These are phyloP conservation scores for Fusarium sp. DNA, from an alignment of 2,329 filamentous ascomycete genomes.

Conservation along the genomic window DNA sequence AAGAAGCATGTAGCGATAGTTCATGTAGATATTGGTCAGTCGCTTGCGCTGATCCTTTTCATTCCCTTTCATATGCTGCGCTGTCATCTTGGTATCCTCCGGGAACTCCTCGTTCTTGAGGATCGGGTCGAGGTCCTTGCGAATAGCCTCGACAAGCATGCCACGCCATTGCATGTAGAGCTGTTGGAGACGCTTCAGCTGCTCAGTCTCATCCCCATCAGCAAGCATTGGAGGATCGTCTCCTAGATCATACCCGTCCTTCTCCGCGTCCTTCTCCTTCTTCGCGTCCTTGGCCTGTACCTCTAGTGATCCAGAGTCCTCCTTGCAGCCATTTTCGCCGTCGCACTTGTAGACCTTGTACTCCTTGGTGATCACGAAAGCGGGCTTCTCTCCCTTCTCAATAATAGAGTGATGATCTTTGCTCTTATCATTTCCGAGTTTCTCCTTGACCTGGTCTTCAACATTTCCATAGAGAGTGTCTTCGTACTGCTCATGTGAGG, in stretches of 20 bases:
- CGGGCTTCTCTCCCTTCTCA: background rate
- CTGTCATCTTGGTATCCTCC: background rate
- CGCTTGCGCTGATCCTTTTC: slow-evolving; percentile 7
- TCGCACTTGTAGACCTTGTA: slow-evolving; percentile 2
- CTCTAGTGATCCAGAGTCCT: background rate
- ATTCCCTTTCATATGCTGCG: background rate
- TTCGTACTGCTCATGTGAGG: background rate
- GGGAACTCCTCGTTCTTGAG: slow-evolving; percentile 1
- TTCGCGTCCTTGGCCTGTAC: background rate
- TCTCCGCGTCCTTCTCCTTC: too few relatives aligned
- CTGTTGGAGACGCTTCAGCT: background rate
- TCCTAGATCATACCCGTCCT: background rate
- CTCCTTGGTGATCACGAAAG: background rate
- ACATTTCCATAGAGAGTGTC: slow-evolving; percentile 7
- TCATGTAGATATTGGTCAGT: slow-evolving; percentile 1
- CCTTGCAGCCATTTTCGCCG: background rate
- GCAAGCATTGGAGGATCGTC: background rate
- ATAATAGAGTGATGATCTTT: background rate
- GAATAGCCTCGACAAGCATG: slow-evolving; percentile 13
- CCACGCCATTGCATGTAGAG: slow-evolving; percentile 30
- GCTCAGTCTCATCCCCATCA: background rate
- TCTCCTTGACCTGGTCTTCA: background rate
- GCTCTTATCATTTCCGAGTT: background rate
- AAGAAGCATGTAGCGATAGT: slow-evolving; percentile 14
- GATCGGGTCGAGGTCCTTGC: slow-evolving; percentile 16